Conservation (phyloP, 768 basidiomycete genomes). For the Leccinum broughii region DNA sequence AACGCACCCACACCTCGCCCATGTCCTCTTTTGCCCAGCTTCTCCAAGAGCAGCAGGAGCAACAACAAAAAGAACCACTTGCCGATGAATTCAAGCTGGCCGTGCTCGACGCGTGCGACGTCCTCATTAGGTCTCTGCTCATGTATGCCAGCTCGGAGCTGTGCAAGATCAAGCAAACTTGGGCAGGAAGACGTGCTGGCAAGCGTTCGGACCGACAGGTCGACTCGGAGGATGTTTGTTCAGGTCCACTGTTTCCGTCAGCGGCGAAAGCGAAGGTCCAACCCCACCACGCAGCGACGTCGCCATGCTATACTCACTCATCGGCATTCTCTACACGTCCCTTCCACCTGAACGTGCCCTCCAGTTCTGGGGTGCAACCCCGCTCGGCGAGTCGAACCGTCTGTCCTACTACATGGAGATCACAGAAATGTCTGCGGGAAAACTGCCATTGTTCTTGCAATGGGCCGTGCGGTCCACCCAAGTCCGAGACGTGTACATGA, state of each 20-base stretch:
- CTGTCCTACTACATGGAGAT: conserved; percentile 61
- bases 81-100: no score
- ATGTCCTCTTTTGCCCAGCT: conserved; percentile 16
- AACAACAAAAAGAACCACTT: no score
- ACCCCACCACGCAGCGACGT: no score
- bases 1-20: conserved; percentile 32
- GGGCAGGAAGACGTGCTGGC: neutral
- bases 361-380: conserved; percentile 82
- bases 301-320: conserved; percentile 74
- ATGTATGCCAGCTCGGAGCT: no score
- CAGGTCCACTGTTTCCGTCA: conserved; percentile 1
- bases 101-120: no score
- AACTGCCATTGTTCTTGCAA: conserved; percentile 76
- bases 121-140: no score
- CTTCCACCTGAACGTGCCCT: conserved; percentile 75
- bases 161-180: conserved; percentile 3
- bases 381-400: conserved; percentile 40
- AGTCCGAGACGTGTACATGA: conserved; percentile 67
- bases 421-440: conserved; percentile 59
- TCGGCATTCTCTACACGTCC: conserved; percentile 75
- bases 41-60: no score
- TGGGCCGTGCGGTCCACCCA: conserved; percentile 91
- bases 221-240: no score
- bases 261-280: no score
- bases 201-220: no score